These are phyloP conservation scores for Hypoxylon rickii DNA, from an alignment of 495 filamentous ascomycete species.

Conservation along the genomic window DNA sequence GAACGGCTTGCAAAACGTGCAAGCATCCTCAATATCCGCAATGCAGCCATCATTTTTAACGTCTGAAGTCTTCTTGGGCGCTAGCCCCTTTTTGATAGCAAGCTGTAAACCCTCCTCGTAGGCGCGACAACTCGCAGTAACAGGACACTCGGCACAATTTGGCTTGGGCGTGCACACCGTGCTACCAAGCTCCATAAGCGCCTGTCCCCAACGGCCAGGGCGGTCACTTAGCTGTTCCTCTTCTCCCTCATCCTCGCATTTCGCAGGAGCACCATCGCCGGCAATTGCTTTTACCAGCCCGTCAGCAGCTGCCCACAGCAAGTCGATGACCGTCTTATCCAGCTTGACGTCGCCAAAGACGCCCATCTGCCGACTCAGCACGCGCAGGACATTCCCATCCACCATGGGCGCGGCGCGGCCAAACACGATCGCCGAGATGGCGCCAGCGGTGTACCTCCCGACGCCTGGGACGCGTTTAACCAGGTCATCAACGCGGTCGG, in stretches of 20 bases:
- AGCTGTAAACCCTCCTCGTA: conserved; percentile 44
- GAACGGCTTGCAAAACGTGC: conserved; percentile 44
- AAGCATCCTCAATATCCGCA: conserved; percentile 53
- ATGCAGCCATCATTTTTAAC: no score
- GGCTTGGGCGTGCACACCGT: conserved; percentile 54
- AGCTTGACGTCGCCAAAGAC: conserved; percentile 46
- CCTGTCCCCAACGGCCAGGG: conserved; percentile 53
- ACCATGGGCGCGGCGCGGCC: conserved; percentile 50
- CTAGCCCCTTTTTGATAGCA: conserved; percentile 27
- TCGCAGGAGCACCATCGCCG: conserved; percentile 21
- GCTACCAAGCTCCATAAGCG: conserved; percentile 54
- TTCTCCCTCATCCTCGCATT: not conserved
- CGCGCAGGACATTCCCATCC: conserved; percentile 54
- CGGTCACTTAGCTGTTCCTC: conserved; percentile 35
- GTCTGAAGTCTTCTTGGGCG: conserved; percentile 22
- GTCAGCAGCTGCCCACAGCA: conserved; percentile 50
- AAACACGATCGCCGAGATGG: conserved; percentile 53
- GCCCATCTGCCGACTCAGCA: conserved; percentile 50
- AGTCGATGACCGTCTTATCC: conserved; percentile 42
- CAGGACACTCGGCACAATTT: conserved; percentile 46
- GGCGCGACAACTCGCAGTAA: conserved; percentile 47
- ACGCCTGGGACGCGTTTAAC: conserved; percentile 46
- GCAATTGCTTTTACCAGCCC: conserved; percentile 44
- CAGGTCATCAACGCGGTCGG: conserved; percentile 36
- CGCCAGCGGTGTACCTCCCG: conserved; percentile 53